Base-by-base conservation (phyloP, 257 asterid species). In the Nicotiana attenuata region DNA sequence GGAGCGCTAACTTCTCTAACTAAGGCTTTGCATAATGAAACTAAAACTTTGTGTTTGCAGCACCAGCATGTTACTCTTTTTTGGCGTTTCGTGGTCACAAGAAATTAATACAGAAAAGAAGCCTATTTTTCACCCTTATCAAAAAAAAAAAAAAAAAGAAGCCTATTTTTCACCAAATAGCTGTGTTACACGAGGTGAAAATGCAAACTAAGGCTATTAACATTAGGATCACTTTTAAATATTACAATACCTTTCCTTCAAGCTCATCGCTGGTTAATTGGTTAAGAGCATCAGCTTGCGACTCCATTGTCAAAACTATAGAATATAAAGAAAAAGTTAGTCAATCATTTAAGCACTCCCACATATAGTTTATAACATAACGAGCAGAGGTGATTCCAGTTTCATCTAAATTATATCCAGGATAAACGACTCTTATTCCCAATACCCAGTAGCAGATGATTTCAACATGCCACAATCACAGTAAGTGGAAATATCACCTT, bases 271-370 rank as follows among this genome's bases (percentile, higher is more conserved):
- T 75, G 55, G 90, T 80, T 29, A 96, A 90, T 89, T 96, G 95
- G 85, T 89, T 90, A 61, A 94, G 92, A 47, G 97, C 97, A 31
- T 96, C 98, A 4, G 99, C 92, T 83, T 96, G 98, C 81, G 97
- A 92, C 87, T 96, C 99, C 99, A 96, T 90, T 5, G 92, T 90
- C 95, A 96, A 15, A 80, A 96, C 99, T 96, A 91, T 69, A 80
- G 66, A 80, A 83, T 60, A 80, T 53, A 10, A 56, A 69, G 55
- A 76, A 28, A 81, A 17, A 10, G 29, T 22, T 17, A 60, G 81
- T 83, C 77, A 87, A 83, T 33, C 76, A 77, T 76, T 56, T 47
- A 75, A 75, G 8, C 61, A 80, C 66, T 60, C 13, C 76, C 24
- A 60, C 41, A 75, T 7, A 2, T 75, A 75, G 0, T 50, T 75